phyloP scores from a whole-genome alignment of 768 basidiomycete species.

The Xanthoconium purpureum region DNA sequence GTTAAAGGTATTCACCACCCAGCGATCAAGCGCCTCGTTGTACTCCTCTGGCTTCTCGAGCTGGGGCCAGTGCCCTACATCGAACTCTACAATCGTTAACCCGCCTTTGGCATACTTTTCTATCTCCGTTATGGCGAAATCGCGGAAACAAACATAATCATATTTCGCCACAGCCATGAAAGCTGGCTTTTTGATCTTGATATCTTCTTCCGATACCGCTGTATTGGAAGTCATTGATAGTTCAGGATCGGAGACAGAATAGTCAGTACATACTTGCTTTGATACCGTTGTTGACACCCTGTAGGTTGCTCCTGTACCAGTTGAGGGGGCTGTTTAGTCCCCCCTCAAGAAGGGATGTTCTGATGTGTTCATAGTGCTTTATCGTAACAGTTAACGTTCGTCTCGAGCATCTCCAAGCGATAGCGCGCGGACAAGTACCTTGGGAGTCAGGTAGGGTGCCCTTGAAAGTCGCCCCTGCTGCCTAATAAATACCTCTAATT shows the following conservation, averaged over 20 bases:
- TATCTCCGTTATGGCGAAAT: constrained; percentile 22
- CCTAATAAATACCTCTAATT: constrained; percentile 30
- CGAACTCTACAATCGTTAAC: constrained; percentile 32
- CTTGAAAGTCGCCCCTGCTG: constrained; percentile 20
- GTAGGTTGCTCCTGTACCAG: constrained; percentile 36
- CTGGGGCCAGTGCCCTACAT: constrained; percentile 39
- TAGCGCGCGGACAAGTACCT: constrained; percentile 22
- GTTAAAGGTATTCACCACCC: constrained; percentile 25
- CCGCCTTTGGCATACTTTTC: constrained; percentile 28
- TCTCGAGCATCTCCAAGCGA: neutral
- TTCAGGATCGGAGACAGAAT: neutral
- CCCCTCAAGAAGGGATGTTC: constrained; percentile 26
- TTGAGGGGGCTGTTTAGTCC: constrained; percentile 35
- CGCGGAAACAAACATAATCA: constrained; percentile 34
- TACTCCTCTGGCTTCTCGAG: constrained; percentile 34
- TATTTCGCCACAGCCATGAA: constrained; percentile 36
- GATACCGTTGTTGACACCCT: constrained; percentile 29
- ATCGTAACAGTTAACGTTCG: neutral
- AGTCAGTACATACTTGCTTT: constrained; percentile 22
- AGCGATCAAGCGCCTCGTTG: constrained; percentile 35
- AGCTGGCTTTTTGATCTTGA: constrained; percentile 34
- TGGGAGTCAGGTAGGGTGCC: constrained; percentile 32
- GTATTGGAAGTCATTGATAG: neutral
- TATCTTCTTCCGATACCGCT: constrained; percentile 25
- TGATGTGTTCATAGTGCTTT: constrained; percentile 30